Evolutionary conservation across 768 basidiomycete species (phyloP).

Genomic region (Boletus sp.): DNA sequence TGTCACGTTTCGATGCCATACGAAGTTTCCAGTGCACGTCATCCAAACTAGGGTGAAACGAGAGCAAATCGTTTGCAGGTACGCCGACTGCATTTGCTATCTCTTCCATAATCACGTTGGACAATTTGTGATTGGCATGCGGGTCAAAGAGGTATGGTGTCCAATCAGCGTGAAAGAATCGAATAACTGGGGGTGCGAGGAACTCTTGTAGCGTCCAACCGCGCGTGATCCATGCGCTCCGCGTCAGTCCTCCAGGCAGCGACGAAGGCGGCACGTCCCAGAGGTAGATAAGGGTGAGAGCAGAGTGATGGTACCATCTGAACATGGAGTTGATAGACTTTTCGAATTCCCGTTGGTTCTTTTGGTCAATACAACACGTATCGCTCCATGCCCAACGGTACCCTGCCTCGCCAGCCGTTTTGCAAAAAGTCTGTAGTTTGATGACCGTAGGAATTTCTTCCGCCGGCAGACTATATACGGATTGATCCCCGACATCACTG

Average conservation of each 20-base stretch:
- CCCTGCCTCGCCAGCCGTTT: not conserved
- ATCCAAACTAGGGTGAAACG: not conserved
- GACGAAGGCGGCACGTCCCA: conserved; percentile 1
- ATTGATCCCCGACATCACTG: not conserved
- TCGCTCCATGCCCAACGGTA: conserved; percentile 12
- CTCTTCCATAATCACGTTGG: not conserved
- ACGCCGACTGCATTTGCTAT: not conserved
- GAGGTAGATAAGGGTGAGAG: conserved; percentile 9
- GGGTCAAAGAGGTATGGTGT: not conserved
- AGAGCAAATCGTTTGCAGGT: not conserved
- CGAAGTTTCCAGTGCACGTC: conserved; percentile 7
- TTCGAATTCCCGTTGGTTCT: conserved; percentile 4
- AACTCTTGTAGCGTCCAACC: conserved; percentile 15
- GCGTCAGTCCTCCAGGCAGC: not conserved
- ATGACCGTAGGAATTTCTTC: not conserved
- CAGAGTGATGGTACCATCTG: conserved; percentile 7
- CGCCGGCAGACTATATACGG: conserved; percentile 1
- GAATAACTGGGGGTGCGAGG: conserved; percentile 5
- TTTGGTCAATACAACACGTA: conserved; percentile 9
- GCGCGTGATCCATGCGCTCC: conserved; percentile 5
- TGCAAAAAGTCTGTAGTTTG: conserved; percentile 7
- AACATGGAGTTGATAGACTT: conserved; percentile 11
- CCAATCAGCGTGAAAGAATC: conserved; percentile 5
- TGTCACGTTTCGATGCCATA: conserved; percentile 5
- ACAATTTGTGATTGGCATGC: conserved; percentile 6